phyloP scores from a whole-genome alignment of 2,329 filamentous ascomycete species.

The Dothidotthia symphoricarpi region DNA sequence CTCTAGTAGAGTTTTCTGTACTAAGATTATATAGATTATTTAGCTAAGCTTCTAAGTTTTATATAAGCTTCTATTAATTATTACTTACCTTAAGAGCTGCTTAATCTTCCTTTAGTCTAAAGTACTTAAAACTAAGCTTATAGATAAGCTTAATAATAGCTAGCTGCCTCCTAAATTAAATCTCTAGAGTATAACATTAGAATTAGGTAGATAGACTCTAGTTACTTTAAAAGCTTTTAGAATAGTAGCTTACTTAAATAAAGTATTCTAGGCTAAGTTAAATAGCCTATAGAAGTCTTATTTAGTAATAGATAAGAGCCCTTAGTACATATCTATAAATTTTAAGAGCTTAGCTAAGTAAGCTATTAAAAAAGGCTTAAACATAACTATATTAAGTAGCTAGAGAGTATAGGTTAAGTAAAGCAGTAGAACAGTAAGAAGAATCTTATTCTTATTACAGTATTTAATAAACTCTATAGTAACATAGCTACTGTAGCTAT shows the following conservation, averaged over 20 bases:
- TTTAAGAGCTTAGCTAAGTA: constrained; percentile 4
- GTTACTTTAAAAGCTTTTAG: constrained; percentile 5
- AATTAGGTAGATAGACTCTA: constrained; percentile 5
- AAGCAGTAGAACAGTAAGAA: constrained; percentile 1
- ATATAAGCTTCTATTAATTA: neutral
- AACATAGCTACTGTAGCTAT: neutral
- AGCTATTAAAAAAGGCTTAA: constrained; percentile 4
- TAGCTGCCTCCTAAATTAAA: neutral
- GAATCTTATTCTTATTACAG: constrained; percentile 5
- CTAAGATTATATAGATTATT: constrained; percentile 3
- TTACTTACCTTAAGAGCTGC: constrained; percentile 1
- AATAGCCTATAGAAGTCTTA: constrained; percentile 11
- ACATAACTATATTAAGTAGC: constrained; percentile 6
- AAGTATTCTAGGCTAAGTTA: constrained; percentile 3
- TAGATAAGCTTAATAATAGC: neutral
- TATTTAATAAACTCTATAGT: constrained; percentile 1
- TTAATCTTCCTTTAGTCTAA: constrained; percentile 9
- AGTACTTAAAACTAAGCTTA: constrained; percentile 3
- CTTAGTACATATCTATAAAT: constrained; percentile 4
- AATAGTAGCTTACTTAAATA: constrained; percentile 4
- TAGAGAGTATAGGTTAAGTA: constrained; percentile 3
- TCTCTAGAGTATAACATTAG: neutral
- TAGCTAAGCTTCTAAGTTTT: constrained; percentile 4
- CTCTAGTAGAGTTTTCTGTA: constrained; percentile 5
- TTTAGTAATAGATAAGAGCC: constrained; percentile 7